Conservation (phyloP, 2,329 filamentous ascomycete species). For the Colletotrichum tofieldiae region DNA sequence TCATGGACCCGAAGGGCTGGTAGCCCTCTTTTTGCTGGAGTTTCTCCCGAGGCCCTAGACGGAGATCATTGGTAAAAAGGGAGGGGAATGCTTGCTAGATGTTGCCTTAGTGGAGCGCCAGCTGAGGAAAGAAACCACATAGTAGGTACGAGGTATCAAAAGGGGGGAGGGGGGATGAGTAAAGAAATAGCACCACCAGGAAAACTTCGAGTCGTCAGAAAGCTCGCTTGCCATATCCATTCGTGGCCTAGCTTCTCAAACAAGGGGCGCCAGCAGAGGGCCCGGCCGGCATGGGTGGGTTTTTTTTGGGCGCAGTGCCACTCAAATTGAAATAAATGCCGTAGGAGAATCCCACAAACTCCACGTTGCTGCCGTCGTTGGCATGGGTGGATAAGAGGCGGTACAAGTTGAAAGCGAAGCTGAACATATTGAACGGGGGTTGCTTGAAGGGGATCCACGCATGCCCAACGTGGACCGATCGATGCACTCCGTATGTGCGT, state of each 20-base stretch:
- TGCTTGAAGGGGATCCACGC: not conserved
- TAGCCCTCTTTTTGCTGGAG: not conserved
- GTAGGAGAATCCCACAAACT: not conserved
- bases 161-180: not conserved
- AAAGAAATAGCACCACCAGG: not conserved
- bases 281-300: not conserved
- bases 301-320: not conserved
- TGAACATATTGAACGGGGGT: not conserved
- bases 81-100: not conserved
- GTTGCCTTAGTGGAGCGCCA: not conserved
- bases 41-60: conserved; percentile 9
- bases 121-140: conserved; percentile 7
- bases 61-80: conserved; percentile 19
- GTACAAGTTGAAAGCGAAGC: not conserved
- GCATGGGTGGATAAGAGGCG: not conserved
- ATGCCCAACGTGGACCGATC: not conserved
- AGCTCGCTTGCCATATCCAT: conserved; percentile 35
- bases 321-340: not conserved
- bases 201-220: not conserved
- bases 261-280: not conserved
- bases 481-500: too few relatives aligned
- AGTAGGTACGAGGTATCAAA: too few relatives aligned
- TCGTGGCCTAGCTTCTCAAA: conserved; percentile 10
- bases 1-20: conserved; percentile 24
- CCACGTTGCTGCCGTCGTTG: not conserved